Evolutionary conservation across 352 stramenopile genomes (phyloP), one percentile per base, ranked within the genome.

Genomic region (Phytopythium kandeliae): DNA sequence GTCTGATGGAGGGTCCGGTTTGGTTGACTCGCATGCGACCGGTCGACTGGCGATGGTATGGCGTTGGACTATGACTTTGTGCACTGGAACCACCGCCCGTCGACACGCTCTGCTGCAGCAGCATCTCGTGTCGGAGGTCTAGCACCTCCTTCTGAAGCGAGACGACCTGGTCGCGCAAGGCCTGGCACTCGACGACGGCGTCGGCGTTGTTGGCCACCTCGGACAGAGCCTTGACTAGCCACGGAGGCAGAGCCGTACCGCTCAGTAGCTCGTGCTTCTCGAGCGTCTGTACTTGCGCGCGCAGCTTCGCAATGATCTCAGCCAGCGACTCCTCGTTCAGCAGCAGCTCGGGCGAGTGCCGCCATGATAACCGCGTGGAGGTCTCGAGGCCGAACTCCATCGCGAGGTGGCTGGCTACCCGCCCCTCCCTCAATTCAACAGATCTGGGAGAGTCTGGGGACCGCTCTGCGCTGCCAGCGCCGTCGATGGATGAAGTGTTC

Each of bases 141-240:
- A 89, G 63, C 35, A 91, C 61, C 40, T 93, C 79, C 33, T 91
- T 91, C 60, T 93, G 79, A 13, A 93, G 54, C 15, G 70, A 85
- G 24, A 62, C 68, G 11, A 93, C 78, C 42, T 93, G 80, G 28
- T 92, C 78, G 16, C 86, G 62, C 31, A 92, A 55, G 9, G 74
- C 54, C 40, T 93, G 83, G 60, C 80, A 90, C 55, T 90, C 80
- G 17, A 93, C 76, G 19, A 90, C 79, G 3, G 78, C 64, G 50
- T 94, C 83, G 26, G 85, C 80, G 46, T 83, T 93, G 56, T 78
- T 83, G 16, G 81, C 78, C n/a, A 93, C 79, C 30, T 92, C 80
- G 0, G 80, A 74, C 43, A 93, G 52, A 6, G 78, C 78, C 38
- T 86, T 79, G 22, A 87, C 62, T 2, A 93, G 61, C 83, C 83